Base-by-base conservation (phyloP, 768 basidiomycete genomes). In the Megacollybia marginata region DNA sequence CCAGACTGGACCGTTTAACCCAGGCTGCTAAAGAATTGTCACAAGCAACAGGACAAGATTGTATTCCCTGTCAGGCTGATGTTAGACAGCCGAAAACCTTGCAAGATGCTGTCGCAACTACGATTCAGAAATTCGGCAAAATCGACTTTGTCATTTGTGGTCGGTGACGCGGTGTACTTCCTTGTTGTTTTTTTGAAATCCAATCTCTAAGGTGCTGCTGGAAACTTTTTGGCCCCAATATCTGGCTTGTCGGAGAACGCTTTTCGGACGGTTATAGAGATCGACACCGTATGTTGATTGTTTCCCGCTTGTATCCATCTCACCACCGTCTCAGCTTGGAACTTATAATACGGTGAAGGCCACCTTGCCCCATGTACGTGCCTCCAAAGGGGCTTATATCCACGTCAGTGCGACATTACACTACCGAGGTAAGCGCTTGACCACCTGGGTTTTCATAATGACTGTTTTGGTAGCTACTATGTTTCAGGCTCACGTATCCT, bases 71-170 rank as follows among this genome's bases (percentile, higher is more conserved):
- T 9, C 78, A 84, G 54, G 92, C 79, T 1, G 95, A 98, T 59
- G 95, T 99, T 9, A 74, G 94, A 44, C 71, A 88, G 36, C 83
- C 88, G 1, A 73, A 80, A 45, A 72, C 83, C 12, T 67, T 99
- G 35, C 73, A 78, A 52, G 78, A 74, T 6, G 95, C 95, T 6
- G 94, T 90, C n/a, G 66, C 79, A 23, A 75, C 80, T 60, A 79
- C 88, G 1, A 77, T 93, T 15, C 78, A 82, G 52, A 74, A 72
- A 55, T 93, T 88, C 61, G 93, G 94, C 1, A 75, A 74, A 54
- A 91, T 99, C 51, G 94, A 99, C 68, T 95, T 90, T 62, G 94
- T 97, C 46, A 89, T 97, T 49, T 92, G 91, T 61, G 92, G 92
- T 88, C 64, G 50, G 74, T 67, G 4, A n/a, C n/a, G n/a, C n/a